A percentile compares a stretch with the other conserved stretches of the same genome.
Conservation (phyloP, 176 grass and related monocot species). For the Ampelocalamus luodianensis region DNA sequence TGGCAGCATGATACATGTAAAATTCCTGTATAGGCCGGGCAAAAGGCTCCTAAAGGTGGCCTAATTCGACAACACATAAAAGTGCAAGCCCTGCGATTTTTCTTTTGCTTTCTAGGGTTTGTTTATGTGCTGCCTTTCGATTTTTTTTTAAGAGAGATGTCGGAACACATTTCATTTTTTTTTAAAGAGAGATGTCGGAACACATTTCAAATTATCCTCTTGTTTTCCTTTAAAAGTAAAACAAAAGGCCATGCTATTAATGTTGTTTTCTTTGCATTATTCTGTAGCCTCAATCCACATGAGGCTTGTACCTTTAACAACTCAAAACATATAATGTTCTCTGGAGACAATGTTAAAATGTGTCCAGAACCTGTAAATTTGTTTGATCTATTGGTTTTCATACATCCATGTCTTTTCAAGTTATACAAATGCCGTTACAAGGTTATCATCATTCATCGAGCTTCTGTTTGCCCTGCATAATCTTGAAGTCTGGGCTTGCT, state of each 20-base stretch:
- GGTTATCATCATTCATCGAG: background rate
- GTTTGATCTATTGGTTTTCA: background rate
- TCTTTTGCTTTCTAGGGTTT: background rate
- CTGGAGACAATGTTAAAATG: background rate
- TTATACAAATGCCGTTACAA: background rate
- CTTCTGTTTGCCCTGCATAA: background rate
- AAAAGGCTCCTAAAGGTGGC: slow-evolving; percentile 10
- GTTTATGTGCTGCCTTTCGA: background rate
- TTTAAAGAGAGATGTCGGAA: too few relatives aligned
- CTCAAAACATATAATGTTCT: background rate
- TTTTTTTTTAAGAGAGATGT: too few relatives aligned
- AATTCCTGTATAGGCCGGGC: background rate
- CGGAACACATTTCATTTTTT: background rate
- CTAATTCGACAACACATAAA: background rate
- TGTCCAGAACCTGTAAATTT: background rate
- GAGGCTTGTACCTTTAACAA: background rate
- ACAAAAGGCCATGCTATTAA: background rate
- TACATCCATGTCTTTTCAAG: background rate
- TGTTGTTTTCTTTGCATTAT: background rate
- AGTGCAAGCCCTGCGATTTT: background rate
- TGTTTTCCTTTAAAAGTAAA: background rate
- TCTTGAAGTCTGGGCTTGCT: background rate
- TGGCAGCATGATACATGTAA: background rate
- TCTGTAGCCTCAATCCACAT: background rate
- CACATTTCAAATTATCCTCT: background rate